phyloP scores from a whole-genome alignment of 768 basidiomycete species.

The Xanthoconium purpureum region DNA sequence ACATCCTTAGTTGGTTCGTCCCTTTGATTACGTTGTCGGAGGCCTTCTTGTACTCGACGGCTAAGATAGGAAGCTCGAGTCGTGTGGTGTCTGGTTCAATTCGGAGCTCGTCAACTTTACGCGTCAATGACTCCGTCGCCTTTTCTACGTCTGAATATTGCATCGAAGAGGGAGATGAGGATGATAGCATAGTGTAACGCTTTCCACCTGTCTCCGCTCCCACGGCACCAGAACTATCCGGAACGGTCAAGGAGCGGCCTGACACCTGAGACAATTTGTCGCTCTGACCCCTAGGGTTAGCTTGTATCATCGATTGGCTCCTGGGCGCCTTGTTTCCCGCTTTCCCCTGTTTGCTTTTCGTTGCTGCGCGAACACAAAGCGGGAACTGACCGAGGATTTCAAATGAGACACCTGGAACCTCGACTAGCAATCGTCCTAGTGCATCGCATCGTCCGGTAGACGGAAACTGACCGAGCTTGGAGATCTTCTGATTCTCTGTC shows the following conservation, averaged over 20 bases:
- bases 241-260: neutral
- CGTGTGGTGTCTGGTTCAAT: neutral
- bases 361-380: neutral
- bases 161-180: neutral
- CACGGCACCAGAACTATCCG: neutral
- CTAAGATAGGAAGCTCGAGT: slow-evolving; percentile 8
- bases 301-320: neutral
- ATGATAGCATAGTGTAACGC: neutral
- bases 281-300: neutral
- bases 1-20: slow-evolving; percentile 7
- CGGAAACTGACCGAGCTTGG: neutral
- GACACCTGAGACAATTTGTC: neutral
- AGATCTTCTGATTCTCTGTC: neutral
- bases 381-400: neutral
- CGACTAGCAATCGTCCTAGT: slow-evolving; percentile 1
- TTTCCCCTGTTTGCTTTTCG: neutral
- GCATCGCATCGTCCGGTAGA: slow-evolving; percentile 5
- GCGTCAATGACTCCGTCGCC: neutral
- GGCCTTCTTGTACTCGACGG: slow-evolving; percentile 2
- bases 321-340: neutral
- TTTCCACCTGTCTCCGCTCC: neutral
- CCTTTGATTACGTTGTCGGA: neutral
- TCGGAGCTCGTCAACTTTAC: neutral
- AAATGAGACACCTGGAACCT: neutral
- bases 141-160: neutral